Evolutionary conservation across 2,329 filamentous ascomycete genomes (phyloP).

Genomic region (Aspergillus fumigatiaffinis): DNA sequence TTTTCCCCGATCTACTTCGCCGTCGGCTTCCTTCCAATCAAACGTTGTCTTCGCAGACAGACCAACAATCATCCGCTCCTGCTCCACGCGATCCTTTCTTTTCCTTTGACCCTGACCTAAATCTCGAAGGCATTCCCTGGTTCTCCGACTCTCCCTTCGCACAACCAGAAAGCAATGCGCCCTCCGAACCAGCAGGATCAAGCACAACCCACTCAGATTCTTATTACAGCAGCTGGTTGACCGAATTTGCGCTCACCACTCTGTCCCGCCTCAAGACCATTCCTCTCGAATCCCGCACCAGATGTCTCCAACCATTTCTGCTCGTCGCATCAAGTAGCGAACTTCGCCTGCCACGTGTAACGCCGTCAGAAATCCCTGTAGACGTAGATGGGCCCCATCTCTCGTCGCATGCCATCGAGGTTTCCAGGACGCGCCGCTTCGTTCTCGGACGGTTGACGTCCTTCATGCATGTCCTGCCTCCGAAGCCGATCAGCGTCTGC

Average conservation of each 20-base stretch:
- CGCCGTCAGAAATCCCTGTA: neutral
- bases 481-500: conserved; percentile 50
- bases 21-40: conserved; percentile 34
- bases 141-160: conserved; percentile 13
- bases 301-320: conserved; percentile 52
- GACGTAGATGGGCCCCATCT: conserved; percentile 20
- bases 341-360: conserved; percentile 40
- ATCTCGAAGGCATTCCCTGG: conserved; percentile 17
- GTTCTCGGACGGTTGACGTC: conserved; percentile 48
- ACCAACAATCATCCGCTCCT: conserved; percentile 1
- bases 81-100: conserved; percentile 24
- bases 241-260: conserved; percentile 49
- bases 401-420: conserved; percentile 41
- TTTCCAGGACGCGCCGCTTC: conserved; percentile 47
- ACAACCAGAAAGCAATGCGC: conserved; percentile 1
- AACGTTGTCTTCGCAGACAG: conserved; percentile 2
- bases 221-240: conserved; percentile 42
- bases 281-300: conserved; percentile 50
- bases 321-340: conserved; percentile 51
- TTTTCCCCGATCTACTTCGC: conserved; percentile 50
- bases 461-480: conserved; percentile 45
- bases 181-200: conserved; percentile 13
- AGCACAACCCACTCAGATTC: conserved; percentile 23
- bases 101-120: conserved; percentile 18
- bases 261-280: conserved; percentile 48